Conservation (phyloP, 257 asterid genomes). For the Penstemon barbatus region DNA sequence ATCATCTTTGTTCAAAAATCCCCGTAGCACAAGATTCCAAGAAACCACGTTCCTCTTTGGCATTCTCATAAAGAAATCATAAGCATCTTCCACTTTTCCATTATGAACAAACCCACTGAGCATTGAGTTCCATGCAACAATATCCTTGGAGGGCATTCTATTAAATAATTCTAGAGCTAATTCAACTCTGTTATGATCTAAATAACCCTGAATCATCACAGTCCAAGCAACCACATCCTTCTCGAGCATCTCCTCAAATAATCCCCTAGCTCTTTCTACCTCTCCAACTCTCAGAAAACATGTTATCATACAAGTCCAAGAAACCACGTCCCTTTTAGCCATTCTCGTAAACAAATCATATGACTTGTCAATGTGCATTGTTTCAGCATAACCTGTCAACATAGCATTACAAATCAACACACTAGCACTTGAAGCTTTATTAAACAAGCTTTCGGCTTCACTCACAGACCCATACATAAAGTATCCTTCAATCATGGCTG, state of each 20-base stretch:
- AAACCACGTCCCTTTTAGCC: conserved; percentile 50
- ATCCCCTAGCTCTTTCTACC: conserved; percentile 51
- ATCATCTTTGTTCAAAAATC: conserved; percentile 52
- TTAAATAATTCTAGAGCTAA: conserved; percentile 54
- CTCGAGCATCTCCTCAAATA: conserved; percentile 64
- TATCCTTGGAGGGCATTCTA: conserved; percentile 58
- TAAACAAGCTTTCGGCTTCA: conserved; percentile 60
- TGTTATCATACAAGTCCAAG: conserved; percentile 72
- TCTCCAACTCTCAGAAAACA: conserved; percentile 58
- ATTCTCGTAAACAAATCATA: conserved; percentile 47
- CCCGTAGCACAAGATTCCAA: conserved; percentile 64
- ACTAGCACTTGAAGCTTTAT: conserved; percentile 39
- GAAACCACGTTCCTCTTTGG: conserved; percentile 53
- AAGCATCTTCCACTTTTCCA: conserved; percentile 47
- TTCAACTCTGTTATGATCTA: conserved; percentile 45
- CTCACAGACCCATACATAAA: conserved; percentile 46
- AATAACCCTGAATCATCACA: conserved; percentile 69
- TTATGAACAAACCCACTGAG: conserved; percentile 53
- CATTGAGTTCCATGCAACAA: conserved; percentile 74
- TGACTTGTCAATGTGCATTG: conserved; percentile 33
- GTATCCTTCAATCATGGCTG: conserved; percentile 51
- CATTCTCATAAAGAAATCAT: conserved; percentile 49
- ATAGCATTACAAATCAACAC: conserved; percentile 51
- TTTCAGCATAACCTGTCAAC: conserved; percentile 53
- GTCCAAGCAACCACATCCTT: conserved; percentile 83